Evolutionary conservation across 345 rosid species (phyloP), one percentile per base, ranked within the genome.

Genomic region (Isatis tinctoria): DNA sequence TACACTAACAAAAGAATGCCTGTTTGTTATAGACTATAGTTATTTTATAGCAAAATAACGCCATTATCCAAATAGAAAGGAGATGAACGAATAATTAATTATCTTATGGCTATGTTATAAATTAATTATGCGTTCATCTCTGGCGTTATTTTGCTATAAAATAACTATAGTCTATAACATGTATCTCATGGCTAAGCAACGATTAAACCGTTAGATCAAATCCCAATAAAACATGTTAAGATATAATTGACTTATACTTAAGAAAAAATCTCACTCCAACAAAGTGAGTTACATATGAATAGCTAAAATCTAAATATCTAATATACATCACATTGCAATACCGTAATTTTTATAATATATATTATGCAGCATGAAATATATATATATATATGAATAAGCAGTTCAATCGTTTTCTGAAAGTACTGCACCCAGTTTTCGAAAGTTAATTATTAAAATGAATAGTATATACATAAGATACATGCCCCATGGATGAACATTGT

Each of bases 401-500:
- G 22, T 24, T 51, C 16, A 62, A 18, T 72, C 17, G 35, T 63
- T 62, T 62, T 63, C 33, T 30, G 35, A 72, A 72, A 63, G 45
- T 41, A 62, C 36, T 62, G 45, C 63, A 63, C 16, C 13, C 36
- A 41, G 16, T 52, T 73, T 61, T 18, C 52, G 26, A 61, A 26
- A 49, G 37, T 60, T 30, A 2, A 60, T 39, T 37, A 32, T 60
- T 60, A 20, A 60, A 36, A 60, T 33, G 61, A 39, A 28, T 53
- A 0, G 12, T 54, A 17, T 32, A 26, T 30, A 64, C 18, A 72
- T n/a, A 28, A 53, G 40, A 65, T 43, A 74, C 48, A 65, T 74
- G 48, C 6, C 65, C 65, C 48, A 73, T 65, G 49, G 71, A 67
- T 74, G 72, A 74, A 74, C 72, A 74, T 36, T 56, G 66, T 44